A percentile compares a stretch with the other conserved stretches of the same genome.
Conservation (phyloP, 2,329 filamentous ascomycete species). For the Stagonosporopsis chrysanthemi region DNA sequence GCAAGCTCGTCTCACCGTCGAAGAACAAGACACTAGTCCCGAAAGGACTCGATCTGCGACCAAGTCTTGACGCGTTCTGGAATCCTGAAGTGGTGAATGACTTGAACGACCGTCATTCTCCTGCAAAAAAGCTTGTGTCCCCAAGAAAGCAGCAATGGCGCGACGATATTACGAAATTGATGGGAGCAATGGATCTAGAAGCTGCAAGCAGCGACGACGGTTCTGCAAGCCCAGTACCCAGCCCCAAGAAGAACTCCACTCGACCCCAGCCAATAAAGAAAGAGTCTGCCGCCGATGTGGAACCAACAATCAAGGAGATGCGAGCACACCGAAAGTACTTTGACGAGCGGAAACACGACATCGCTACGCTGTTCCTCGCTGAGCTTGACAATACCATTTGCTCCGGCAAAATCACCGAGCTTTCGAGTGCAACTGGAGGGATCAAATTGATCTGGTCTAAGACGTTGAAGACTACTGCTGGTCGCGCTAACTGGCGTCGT, state of each 20-base stretch:
- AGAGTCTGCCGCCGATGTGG: not conserved
- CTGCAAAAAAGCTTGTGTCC: slow-evolving; percentile 44
- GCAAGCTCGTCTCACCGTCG: slow-evolving; percentile 48
- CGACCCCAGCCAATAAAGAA: slow-evolving; percentile 19
- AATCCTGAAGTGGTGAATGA: slow-evolving; percentile 46
- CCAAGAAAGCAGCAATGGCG: slow-evolving; percentile 48
- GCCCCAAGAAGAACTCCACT: slow-evolving; percentile 27
- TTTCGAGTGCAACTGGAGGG: slow-evolving; percentile 72
- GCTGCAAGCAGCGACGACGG: slow-evolving; percentile 31
- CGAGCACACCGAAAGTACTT: slow-evolving; percentile 62
- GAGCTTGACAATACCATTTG: slow-evolving; percentile 75
- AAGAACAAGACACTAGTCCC: slow-evolving; percentile 46
- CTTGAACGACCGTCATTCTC: slow-evolving; percentile 48
- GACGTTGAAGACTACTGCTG: slow-evolving; percentile 81
- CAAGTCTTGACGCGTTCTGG: slow-evolving; percentile 52
- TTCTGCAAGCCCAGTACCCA: slow-evolving; percentile 27
- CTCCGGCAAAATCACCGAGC: slow-evolving; percentile 62
- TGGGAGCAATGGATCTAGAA: slow-evolving; percentile 34
- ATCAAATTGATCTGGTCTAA: slow-evolving; percentile 77
- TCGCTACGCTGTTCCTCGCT: slow-evolving; percentile 69
- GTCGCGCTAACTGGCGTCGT: slow-evolving; percentile 61
- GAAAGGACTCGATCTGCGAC: slow-evolving; percentile 38
- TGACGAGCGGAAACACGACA: slow-evolving; percentile 64
- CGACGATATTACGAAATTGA: slow-evolving; percentile 37
- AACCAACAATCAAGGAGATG: slow-evolving; percentile 31